These are phyloP conservation scores for Phascolomyces articulosus DNA, from an alignment of 371 early-diverging fungal species.

Conservation along the genomic window DNA sequence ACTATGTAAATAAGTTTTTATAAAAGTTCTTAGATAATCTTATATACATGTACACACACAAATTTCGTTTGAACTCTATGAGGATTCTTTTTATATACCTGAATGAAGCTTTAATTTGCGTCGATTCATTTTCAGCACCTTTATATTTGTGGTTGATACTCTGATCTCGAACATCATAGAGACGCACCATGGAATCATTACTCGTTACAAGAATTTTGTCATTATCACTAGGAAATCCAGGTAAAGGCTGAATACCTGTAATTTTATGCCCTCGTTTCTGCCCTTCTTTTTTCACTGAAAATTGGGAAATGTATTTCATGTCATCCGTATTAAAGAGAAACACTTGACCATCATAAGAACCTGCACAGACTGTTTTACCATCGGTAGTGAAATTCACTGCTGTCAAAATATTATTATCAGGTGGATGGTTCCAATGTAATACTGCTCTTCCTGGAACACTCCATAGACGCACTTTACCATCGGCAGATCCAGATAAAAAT, in stretches of 20 bases:
- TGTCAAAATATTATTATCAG: slow-evolving; percentile 69
- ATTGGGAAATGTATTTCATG: slow-evolving; percentile 79
- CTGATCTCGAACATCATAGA: slow-evolving; percentile 77
- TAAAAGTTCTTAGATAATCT: too few species aligned
- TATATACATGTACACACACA: too few species aligned
- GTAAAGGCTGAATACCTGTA: slow-evolving; percentile 71
- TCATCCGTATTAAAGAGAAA: slow-evolving; percentile 81
- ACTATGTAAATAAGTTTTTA: slow-evolving; percentile 31
- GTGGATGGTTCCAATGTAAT: slow-evolving; percentile 74
- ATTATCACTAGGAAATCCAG: slow-evolving; percentile 48
- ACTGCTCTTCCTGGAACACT: slow-evolving; percentile 80
- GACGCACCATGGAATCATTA: slow-evolving; percentile 81
- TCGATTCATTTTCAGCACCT: slow-evolving; percentile 69
- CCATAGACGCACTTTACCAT: slow-evolving; percentile 83
- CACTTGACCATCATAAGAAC: slow-evolving; percentile 78
- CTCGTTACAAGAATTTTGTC: slow-evolving; percentile 72
- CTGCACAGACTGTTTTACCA: slow-evolving; percentile 74
- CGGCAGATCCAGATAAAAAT: slow-evolving; percentile 83
- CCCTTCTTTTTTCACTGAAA: slow-evolving; percentile 58
- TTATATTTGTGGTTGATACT: slow-evolving; percentile 75
- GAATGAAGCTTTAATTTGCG: slow-evolving; percentile 75
- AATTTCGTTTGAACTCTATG: background rate
- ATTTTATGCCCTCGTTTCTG: slow-evolving; percentile 70
- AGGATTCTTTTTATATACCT: slow-evolving; percentile 36
- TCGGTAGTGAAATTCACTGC: slow-evolving; percentile 77